These are phyloP conservation scores for Neurospora discreta DNA, from an alignment of 495 filamentous ascomycete species.

Conservation along the genomic window DNA sequence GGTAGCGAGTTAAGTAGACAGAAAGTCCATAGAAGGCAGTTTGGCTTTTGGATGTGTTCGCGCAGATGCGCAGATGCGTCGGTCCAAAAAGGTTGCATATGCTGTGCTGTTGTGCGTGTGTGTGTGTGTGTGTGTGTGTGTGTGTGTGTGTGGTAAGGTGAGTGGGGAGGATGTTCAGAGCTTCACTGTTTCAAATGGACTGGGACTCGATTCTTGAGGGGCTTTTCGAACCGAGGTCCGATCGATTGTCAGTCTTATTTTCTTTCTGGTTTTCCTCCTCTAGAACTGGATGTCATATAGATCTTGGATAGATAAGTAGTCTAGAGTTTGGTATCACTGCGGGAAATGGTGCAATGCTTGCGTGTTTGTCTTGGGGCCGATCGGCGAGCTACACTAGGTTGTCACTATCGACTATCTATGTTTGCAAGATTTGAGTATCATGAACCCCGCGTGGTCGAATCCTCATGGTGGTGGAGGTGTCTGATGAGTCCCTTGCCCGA, in stretches of 20 bases:
- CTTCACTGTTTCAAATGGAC: not conserved
- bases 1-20: not conserved
- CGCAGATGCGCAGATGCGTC: not conserved
- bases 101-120: not conserved
- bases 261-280: too few relatives aligned
- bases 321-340: not conserved
- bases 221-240: not conserved
- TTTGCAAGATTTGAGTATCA: not conserved
- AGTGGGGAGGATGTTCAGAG: not conserved
- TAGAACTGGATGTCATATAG: not conserved
- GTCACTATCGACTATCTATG: not conserved
- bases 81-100: not conserved
- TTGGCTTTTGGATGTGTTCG: not conserved
- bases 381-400: not conserved
- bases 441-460: not conserved
- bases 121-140: not conserved
- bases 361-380: not conserved
- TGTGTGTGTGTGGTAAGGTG: not conserved
- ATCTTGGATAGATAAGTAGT: not conserved
- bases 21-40: not conserved
- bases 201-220: not conserved
- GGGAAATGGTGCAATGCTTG: not conserved
- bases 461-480: not conserved
- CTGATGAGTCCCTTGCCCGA: not conserved
- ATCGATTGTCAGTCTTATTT: not conserved